These are phyloP conservation scores for Fragosphaeria purpurea DNA, from an alignment of 2,329 filamentous ascomycete species.

Conservation along the genomic window DNA sequence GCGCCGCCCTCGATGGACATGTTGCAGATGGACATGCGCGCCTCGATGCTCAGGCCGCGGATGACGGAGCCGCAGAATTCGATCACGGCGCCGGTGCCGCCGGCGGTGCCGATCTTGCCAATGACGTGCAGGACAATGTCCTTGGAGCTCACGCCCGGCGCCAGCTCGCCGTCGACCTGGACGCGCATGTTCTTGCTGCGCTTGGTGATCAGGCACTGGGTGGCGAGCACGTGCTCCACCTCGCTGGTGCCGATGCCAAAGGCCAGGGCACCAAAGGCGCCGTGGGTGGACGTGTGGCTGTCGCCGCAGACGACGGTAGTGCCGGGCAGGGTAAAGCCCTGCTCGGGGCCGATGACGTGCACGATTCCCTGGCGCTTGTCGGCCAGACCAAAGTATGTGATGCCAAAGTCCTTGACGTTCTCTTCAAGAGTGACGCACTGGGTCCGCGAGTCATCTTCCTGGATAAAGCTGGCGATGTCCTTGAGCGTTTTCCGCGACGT, in stretches of 20 bases:
- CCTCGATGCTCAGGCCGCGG: constrained; percentile 82
- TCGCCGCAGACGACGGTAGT: constrained; percentile 97
- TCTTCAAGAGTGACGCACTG: constrained; percentile 96
- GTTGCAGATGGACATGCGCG: constrained; percentile 98
- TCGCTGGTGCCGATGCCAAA: constrained; percentile 98
- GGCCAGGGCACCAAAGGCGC: constrained; percentile 87
- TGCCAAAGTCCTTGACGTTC: constrained; percentile 91
- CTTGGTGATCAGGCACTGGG: constrained; percentile 88
- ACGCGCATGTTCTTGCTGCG: constrained; percentile 98
- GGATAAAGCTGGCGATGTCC: constrained; percentile 85
- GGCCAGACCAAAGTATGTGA: constrained; percentile 94
- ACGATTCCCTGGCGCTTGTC: constrained; percentile 98
- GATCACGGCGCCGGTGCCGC: constrained; percentile 88
- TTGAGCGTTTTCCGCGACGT: constrained; percentile 85
- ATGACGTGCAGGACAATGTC: constrained; percentile 91
- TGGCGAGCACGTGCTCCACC: constrained; percentile 95
- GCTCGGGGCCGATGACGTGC: constrained; percentile 95
- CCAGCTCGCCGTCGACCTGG: constrained; percentile 83
- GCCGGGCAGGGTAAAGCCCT: constrained; percentile 94
- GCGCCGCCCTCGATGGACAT: constrained; percentile 98
- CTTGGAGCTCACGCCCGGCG: constrained; percentile 89
- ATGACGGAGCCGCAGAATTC: constrained; percentile 97
- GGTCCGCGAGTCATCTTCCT: constrained; percentile 84
- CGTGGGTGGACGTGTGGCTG: constrained; percentile 96
- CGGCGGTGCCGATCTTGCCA: constrained; percentile 86